Conservation (phyloP, 352 stramenopile genomes). For the Phytophthora idaei region DNA sequence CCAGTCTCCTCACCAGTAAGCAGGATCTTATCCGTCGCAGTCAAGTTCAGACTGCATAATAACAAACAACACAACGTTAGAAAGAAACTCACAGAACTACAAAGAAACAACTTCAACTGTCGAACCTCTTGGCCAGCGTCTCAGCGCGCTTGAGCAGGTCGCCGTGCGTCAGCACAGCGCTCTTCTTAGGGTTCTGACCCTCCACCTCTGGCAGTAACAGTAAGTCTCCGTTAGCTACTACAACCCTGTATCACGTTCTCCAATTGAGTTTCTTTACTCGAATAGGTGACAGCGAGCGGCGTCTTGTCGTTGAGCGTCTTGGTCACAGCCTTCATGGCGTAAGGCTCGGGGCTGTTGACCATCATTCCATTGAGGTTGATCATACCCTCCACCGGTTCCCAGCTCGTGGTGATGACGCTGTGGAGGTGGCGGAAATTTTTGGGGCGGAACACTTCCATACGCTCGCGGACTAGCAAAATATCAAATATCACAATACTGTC, state of each 20-base stretch:
- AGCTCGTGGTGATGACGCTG: conserved; percentile 85
- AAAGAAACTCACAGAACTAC: background rate
- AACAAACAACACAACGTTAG: conserved; percentile 4
- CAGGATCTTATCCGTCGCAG: conserved; percentile 81
- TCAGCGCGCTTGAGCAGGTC: conserved; percentile 79
- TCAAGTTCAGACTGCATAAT: conserved; percentile 64
- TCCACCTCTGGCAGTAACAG: conserved; percentile 55
- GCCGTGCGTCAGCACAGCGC: conserved; percentile 76
- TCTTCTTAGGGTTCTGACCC: conserved; percentile 83
- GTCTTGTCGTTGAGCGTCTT: conserved; percentile 75
- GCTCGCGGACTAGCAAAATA: conserved; percentile 50
- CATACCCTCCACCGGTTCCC: conserved; percentile 73
- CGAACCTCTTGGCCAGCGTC: conserved; percentile 75
- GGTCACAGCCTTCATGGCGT: conserved; percentile 60
- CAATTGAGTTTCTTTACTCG: conserved; percentile 43
- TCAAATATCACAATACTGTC: conserved; percentile 5
- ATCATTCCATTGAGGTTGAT: conserved; percentile 83
- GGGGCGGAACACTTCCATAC: conserved; percentile 71
- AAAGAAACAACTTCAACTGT: background rate
- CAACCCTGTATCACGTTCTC: background rate
- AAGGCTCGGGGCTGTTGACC: conserved; percentile 78
- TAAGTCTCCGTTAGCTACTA: conserved; percentile 6
- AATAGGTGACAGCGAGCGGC: conserved; percentile 77
- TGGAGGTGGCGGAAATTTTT: conserved; percentile 84
- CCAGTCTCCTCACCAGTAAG: conserved; percentile 70